Percentiles rank a stretch among this genome's conserved stretches.
phyloP scores from a whole-genome alignment of 1,284 basidiomycete genomes.

The Violaceomyces palustris region DNA sequence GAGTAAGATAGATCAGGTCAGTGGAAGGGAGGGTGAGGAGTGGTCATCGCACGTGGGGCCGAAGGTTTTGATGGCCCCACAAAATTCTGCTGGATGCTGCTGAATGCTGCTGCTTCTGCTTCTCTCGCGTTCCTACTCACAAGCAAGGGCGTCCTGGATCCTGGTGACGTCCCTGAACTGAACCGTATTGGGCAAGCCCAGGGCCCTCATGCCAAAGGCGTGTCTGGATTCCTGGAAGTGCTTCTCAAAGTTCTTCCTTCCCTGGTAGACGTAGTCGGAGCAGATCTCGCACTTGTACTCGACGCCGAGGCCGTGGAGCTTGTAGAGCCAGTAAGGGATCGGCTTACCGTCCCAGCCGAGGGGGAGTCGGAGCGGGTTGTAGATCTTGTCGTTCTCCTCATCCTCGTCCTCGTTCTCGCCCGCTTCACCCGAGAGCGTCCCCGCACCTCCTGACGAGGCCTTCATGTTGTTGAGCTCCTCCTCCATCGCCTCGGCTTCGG shows the following conservation, averaged over 20 bases:
- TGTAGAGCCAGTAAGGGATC: constrained; percentile 98
- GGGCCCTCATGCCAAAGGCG: constrained; percentile 94
- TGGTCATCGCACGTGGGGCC: background rate
- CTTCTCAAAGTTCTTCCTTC: constrained; percentile 84
- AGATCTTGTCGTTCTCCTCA: constrained; percentile 72
- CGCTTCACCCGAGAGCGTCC: constrained; percentile 9
- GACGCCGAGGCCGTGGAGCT: constrained; percentile 91
- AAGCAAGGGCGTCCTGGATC: constrained; percentile 88
- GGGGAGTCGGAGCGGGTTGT: constrained; percentile 95
- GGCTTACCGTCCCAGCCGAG: constrained; percentile 98
- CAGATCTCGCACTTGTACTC: constrained; percentile 98
- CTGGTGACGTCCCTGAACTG: constrained; percentile 98
- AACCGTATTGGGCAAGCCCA: constrained; percentile 94
- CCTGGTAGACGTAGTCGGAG: constrained; percentile 67
- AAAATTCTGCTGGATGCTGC: background rate
- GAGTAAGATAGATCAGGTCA: background rate
- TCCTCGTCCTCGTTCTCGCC: constrained; percentile 54
- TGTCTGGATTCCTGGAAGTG: constrained; percentile 93
- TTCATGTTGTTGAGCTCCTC: constrained; percentile 31
- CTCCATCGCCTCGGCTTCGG: constrained; percentile 68
- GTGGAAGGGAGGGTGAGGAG: background rate
- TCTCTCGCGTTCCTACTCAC: too few relatives aligned
- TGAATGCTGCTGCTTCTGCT: background rate
- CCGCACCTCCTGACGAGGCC: constrained; percentile 5
- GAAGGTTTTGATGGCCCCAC: background rate